Percentiles rank a stretch among this genome's conserved stretches.
phyloP scores from a whole-genome alignment of 495 filamentous ascomycete species.

The Penicillium egyptiacum region DNA sequence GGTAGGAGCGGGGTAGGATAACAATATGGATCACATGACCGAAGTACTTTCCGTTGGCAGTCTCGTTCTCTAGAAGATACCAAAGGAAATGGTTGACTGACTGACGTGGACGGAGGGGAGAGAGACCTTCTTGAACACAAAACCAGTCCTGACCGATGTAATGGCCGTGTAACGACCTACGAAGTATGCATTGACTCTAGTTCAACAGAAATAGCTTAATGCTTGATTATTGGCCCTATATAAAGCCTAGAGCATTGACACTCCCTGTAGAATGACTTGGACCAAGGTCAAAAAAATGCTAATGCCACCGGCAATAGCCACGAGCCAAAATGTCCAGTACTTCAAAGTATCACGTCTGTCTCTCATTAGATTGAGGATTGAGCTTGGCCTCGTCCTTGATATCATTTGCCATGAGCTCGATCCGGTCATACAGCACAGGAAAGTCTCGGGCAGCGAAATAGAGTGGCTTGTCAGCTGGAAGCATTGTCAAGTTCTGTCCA shows the following conservation, averaged over 20 bases:
- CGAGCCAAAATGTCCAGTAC: background rate
- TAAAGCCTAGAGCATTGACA: background rate
- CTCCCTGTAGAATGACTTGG: background rate
- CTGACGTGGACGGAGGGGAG: background rate
- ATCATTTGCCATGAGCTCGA: background rate
- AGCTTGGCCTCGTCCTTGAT: background rate
- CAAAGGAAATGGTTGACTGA: background rate
- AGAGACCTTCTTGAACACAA: background rate
- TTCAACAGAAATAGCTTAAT: too few species aligned
- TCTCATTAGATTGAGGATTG: background rate
- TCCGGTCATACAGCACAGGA: background rate
- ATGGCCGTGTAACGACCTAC: too few species aligned
- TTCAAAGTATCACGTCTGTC: background rate
- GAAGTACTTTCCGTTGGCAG: background rate
- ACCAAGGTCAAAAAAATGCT: background rate
- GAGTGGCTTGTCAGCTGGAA: background rate
- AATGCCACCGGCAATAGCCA: background rate
- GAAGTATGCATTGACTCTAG: too few species aligned
- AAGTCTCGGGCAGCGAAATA: slow-evolving; percentile 1
- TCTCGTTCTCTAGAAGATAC: background rate
- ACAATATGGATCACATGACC: background rate
- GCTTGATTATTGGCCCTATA: background rate
- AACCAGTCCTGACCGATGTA: too few species aligned
- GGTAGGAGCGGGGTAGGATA: background rate
- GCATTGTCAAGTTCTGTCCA: background rate